Base-by-base conservation (phyloP, 1,284 basidiomycete species). In the Ustilago hordei region DNA sequence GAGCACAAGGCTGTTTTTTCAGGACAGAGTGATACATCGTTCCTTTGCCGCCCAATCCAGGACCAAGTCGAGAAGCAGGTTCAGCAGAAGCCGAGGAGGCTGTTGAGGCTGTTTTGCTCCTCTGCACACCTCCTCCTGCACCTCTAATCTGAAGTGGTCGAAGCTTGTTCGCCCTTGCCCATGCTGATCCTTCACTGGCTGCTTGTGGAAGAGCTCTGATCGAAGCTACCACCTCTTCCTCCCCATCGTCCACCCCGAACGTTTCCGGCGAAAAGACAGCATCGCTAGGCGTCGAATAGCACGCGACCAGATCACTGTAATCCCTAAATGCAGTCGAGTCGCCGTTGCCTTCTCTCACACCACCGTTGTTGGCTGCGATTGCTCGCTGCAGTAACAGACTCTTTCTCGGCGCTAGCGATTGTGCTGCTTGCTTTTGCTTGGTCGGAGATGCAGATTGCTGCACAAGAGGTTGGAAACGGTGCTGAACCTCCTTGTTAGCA, bases 241-340 rank as follows among this genome's bases (percentile, higher is more conserved):
- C 23, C 23, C 23, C 23, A 28, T 23, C 48, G 8, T 15, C 28
- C 15, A 32, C 48, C 13, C 31, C 48, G 12, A 31, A 48, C 4
- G n/a, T 38, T 31, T 43, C 39, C 2, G 54, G 55, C 4, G 55
- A 64, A 17, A 8, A 12, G 35, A 65, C 36, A 8, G 43, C 57
- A 19, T 64, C 57, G 34, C 70, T 73, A 4, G 70, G 64, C 12
- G 73, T 67, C 12, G 68, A 67, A 41, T 75, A 75, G 59, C 73
- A 75, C 1, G 64, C 73, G 0, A 75, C 68, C 19, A 75, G 28
- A 31, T 75, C 73, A 43, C 64, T 67, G n/a, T 69, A 75, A 19
- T 69, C 73, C 3, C 64, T 69, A 15, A 60, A 69, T 1, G 64
- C 53, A 2, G 72, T 67, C 17, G 71, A 65, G 1, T 45, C 41